Evolutionary conservation across 2,329 filamentous ascomycete genomes (phyloP).

Genomic region (Claviceps capensis): DNA sequence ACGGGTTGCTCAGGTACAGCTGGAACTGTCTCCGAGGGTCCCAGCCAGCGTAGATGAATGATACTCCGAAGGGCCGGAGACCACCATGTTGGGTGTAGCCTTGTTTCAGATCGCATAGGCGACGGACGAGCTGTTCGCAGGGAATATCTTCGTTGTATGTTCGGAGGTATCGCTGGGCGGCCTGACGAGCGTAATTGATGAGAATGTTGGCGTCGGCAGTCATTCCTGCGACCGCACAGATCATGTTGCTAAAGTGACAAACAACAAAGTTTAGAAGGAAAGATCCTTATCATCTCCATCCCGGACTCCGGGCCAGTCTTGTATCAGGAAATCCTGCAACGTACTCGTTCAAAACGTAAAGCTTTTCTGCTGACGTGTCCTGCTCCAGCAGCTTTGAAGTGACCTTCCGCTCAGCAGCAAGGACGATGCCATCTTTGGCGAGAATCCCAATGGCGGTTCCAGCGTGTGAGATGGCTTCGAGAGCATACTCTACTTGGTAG

Average conservation of each 20-base stretch:
- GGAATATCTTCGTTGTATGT: constrained; percentile 99
- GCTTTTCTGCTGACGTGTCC: constrained; percentile 98
- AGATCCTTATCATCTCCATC: not conserved
- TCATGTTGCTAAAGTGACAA: constrained; percentile 71
- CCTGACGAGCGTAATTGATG: constrained; percentile 98
- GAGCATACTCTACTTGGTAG: constrained; percentile 98
- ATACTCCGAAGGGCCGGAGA: constrained; percentile 93
- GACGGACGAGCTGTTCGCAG: constrained; percentile 94
- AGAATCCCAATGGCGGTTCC: constrained; percentile 94
- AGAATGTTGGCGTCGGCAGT: constrained; percentile 99
- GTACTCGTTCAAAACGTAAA: constrained; percentile 97
- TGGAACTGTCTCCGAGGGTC: constrained; percentile 95
- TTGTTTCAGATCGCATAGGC: constrained; percentile 95
- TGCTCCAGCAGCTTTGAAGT: constrained; percentile 98
- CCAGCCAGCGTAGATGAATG: constrained; percentile 98
- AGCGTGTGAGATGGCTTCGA: constrained; percentile 96
- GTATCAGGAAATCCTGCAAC: constrained; percentile 15
- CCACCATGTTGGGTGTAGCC: constrained; percentile 98
- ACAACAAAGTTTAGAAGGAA: not conserved
- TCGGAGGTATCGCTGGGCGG: constrained; percentile 90
- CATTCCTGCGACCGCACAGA: constrained; percentile 97
- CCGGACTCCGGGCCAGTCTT: not conserved
- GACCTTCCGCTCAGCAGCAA: constrained; percentile 96
- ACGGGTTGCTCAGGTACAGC: constrained; percentile 97
- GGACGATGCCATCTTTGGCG: constrained; percentile 94